These are phyloP conservation scores for Cryptococcus wingfieldii DNA, from an alignment of 1,284 basidiomycete species.

Conservation along the genomic window DNA sequence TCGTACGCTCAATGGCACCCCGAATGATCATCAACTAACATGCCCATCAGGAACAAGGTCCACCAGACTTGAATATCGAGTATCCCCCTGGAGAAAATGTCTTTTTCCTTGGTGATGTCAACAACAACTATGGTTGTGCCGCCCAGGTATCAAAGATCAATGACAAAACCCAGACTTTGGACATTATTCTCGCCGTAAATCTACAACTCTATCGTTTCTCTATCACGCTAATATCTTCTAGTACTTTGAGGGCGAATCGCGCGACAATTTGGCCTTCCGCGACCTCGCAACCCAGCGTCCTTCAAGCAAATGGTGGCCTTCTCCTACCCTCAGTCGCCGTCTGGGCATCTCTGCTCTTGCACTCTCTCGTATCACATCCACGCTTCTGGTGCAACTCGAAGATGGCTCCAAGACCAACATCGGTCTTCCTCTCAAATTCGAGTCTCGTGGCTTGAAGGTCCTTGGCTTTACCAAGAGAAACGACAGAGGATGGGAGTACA, in stretches of 20 bases:
- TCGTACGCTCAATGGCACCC: constrained; percentile 54
- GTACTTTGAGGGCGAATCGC: constrained; percentile 78
- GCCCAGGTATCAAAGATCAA: constrained; percentile 67
- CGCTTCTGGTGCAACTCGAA: constrained; percentile 73
- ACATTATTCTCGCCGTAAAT: constrained; percentile 74
- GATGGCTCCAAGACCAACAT: constrained; percentile 79
- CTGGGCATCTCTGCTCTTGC: constrained; percentile 69
- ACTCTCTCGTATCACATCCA: constrained; percentile 85
- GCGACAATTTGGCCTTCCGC: constrained; percentile 75
- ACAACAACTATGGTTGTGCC: constrained; percentile 74
- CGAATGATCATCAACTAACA: not conserved
- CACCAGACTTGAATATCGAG: constrained; percentile 78
- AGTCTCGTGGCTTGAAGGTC: constrained; percentile 92
- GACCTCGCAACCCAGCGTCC: constrained; percentile 58
- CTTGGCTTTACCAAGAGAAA: constrained; percentile 87
- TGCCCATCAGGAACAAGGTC: constrained; percentile 54
- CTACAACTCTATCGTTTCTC: not conserved
- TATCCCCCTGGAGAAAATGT: constrained; percentile 86
- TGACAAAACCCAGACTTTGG: constrained; percentile 57
- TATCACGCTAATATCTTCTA: constrained; percentile 38
- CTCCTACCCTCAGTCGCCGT: constrained; percentile 67
- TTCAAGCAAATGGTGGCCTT: constrained; percentile 65
- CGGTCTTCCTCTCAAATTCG: constrained; percentile 93
- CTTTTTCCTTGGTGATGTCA: constrained; percentile 90
- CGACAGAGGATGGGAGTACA: constrained; percentile 87